phyloP scores from a whole-genome alignment of 1,284 basidiomycete genomes.

The Ceratobasidium theobromae region DNA sequence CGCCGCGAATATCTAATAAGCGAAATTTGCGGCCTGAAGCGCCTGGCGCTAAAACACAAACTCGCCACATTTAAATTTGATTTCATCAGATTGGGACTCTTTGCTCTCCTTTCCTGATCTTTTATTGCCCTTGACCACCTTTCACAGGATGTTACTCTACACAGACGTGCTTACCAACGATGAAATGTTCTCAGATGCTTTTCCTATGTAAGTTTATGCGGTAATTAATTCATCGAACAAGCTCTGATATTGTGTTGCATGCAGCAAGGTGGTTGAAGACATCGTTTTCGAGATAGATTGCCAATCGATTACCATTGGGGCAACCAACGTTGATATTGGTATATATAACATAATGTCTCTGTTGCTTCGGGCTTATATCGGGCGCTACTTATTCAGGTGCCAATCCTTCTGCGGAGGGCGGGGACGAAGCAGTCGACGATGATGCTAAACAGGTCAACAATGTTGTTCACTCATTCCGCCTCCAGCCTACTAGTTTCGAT shows the following conservation, averaged over 20 bases:
- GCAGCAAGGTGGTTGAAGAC: conserved; percentile 79
- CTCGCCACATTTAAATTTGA: conserved; percentile 2
- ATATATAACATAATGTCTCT: conserved; percentile 39
- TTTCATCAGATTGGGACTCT: conserved; percentile 15
- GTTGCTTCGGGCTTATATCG: neutral
- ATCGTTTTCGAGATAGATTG: conserved; percentile 93
- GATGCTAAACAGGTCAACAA: conserved; percentile 84
- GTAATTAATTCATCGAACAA: conserved; percentile 17
- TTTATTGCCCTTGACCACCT: conserved; percentile 21
- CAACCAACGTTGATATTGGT: conserved; percentile 90
- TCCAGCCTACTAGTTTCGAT: conserved; percentile 83
- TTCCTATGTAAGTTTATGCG: conserved; percentile 62
- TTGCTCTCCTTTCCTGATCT: conserved; percentile 3
- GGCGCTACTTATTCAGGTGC: conserved; percentile 63
- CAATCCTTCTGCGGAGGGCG: conserved; percentile 90
- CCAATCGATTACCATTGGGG: conserved; percentile 67
- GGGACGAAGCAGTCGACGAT: conserved; percentile 80
- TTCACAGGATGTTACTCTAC: conserved; percentile 70
- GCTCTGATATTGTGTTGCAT: conserved; percentile 31
- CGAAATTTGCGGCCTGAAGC: conserved; percentile 26
- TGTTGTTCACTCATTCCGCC: conserved; percentile 89
- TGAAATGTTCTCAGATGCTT: conserved; percentile 97
- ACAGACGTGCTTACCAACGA: conserved; percentile 74
- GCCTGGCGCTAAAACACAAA: neutral
- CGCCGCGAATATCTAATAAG: neutral